Percentiles rank a stretch among this genome's conserved stretches.
phyloP scores from a whole-genome alignment of 2,329 filamentous ascomycete species.

The Chrysoporthe deuterocubensis region DNA sequence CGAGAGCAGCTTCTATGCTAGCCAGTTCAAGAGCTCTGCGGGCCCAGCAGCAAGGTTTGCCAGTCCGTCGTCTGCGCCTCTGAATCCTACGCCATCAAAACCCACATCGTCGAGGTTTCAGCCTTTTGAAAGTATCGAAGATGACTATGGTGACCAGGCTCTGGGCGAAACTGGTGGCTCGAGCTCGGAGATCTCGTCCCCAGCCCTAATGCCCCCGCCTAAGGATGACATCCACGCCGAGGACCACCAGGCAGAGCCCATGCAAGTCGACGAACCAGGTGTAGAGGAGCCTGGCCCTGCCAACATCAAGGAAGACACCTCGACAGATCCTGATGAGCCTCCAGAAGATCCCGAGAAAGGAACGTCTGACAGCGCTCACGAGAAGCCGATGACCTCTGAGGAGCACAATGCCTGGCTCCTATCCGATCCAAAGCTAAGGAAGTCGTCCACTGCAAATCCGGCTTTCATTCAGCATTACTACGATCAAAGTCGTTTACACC shows the following conservation, averaged over 20 bases:
- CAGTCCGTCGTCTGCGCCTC: slow-evolving; percentile 28
- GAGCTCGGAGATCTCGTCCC: slow-evolving; percentile 1
- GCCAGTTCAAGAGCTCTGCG: slow-evolving; percentile 60
- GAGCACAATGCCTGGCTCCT: slow-evolving; percentile 89
- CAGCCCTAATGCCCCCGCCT: not conserved
- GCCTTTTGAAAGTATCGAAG: slow-evolving; percentile 43
- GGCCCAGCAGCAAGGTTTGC: slow-evolving; percentile 33
- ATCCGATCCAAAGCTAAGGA: slow-evolving; percentile 81
- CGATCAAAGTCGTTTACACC: slow-evolving; percentile 90
- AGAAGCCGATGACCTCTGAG: slow-evolving; percentile 72
- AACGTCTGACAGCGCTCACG: not conserved
- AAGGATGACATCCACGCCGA: not conserved
- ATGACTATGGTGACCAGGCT: slow-evolving; percentile 42
- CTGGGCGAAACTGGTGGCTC: not conserved
- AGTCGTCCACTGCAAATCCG: slow-evolving; percentile 89
- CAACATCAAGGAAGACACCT: not conserved
- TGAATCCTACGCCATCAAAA: slow-evolving; percentile 20
- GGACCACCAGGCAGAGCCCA: not conserved
- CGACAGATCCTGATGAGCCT: slow-evolving; percentile 1
- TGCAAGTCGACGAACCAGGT: not conserved
- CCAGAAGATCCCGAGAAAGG: slow-evolving; percentile 2
- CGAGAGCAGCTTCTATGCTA: slow-evolving; percentile 80
- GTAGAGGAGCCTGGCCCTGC: not conserved
- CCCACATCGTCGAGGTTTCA: slow-evolving; percentile 27
- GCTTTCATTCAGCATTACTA: slow-evolving; percentile 95